Evolutionary conservation across 805 yeast genomes (phyloP).

Genomic region (Myxozyma geophila): DNA sequence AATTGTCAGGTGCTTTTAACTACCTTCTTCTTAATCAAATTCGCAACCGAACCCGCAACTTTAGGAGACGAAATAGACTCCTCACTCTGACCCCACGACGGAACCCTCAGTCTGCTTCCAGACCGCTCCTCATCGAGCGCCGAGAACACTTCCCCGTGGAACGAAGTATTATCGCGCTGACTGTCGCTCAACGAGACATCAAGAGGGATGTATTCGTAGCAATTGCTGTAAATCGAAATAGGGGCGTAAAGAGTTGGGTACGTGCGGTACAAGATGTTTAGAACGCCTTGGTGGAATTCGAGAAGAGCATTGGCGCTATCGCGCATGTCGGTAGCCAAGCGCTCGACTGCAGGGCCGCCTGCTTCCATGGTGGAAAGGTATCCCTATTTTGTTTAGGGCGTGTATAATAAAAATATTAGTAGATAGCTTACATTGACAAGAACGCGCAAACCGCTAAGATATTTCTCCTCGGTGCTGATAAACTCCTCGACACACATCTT

Average conservation of each 20-base stretch:
- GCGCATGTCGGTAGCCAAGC: constrained; percentile 20
- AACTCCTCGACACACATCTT: constrained; percentile 32
- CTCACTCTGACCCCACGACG: constrained; percentile 25
- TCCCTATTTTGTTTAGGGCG: neutral
- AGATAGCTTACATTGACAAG: constrained; percentile 20
- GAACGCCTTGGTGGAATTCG: constrained; percentile 28
- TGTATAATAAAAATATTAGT: neutral
- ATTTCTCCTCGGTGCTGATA: constrained; percentile 31
- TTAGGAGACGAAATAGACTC: constrained; percentile 26
- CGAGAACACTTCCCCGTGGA: constrained; percentile 22
- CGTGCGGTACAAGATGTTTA: constrained; percentile 15
- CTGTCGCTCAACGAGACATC: constrained; percentile 11
- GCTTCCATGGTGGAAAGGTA: constrained; percentile 29
- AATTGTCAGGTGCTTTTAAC: neutral
- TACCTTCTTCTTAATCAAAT: constrained; percentile 23
- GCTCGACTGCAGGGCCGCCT: constrained; percentile 15
- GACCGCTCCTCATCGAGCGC: constrained; percentile 7
- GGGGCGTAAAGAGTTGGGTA: constrained; percentile 34
- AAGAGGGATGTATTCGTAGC: constrained; percentile 4
- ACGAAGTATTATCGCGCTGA: constrained; percentile 14
- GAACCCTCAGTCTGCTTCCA: neutral
- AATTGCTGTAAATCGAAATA: neutral
- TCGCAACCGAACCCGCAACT: constrained; percentile 30
- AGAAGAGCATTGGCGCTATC: constrained; percentile 27
- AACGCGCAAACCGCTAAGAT: constrained; percentile 28